Conservation (phyloP, 257 asterid genomes). For the Ilex asprella region DNA sequence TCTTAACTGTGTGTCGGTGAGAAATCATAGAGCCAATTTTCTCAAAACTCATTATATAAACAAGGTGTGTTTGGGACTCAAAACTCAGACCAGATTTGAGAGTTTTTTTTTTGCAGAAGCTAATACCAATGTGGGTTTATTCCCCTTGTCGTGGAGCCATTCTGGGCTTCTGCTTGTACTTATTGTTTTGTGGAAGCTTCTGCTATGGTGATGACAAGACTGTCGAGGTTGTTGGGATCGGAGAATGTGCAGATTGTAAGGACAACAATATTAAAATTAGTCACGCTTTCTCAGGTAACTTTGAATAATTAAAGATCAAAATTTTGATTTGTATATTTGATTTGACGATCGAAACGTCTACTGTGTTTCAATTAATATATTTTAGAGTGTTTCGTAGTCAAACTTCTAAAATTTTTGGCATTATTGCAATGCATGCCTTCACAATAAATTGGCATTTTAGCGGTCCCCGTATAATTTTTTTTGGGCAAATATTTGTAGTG, state of each 20-base stretch:
- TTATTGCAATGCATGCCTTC: too few relatives aligned
- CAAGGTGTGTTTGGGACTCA: neutral
- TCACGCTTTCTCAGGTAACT: constrained; percentile 44
- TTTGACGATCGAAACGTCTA: too few relatives aligned
- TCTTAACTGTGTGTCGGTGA: constrained; percentile 52
- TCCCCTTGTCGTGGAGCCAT: constrained; percentile 28
- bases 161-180: constrained; percentile 25
- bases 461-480: too few relatives aligned
- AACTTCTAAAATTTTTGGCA: too few relatives aligned
- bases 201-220: constrained; percentile 34
- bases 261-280: constrained; percentile 24
- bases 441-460: too few relatives aligned
- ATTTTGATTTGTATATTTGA: too few relatives aligned
- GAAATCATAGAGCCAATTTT: constrained; percentile 10
- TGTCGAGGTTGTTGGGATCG: constrained; percentile 49
- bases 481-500: too few relatives aligned
- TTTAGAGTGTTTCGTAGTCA: too few relatives aligned
- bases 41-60: constrained; percentile 11
- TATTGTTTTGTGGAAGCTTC: constrained; percentile 19
- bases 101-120: neutral
- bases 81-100: neutral
- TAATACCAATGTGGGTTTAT: constrained; percentile 38
- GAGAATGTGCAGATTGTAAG: constrained; percentile 51
- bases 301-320: too few relatives aligned
- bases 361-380: too few relatives aligned